phyloP scores from a whole-genome alignment of 2,329 filamentous ascomycete genomes.

The Penicillium sp. region DNA sequence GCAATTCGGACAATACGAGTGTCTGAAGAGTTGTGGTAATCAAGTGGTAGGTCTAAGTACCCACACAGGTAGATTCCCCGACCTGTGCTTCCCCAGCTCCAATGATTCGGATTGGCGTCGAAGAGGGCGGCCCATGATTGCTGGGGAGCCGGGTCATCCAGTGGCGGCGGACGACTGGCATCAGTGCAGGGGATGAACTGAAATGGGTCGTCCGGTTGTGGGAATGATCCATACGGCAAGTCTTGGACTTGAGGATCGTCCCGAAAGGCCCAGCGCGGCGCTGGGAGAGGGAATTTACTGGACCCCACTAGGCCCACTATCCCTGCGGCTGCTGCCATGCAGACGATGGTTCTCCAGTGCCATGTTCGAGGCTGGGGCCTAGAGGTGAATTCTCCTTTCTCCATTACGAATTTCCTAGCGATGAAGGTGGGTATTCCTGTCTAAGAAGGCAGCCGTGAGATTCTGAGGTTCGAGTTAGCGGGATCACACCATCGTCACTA shows the following conservation, averaged over 20 bases:
- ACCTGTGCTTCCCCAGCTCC: slow-evolving; percentile 13
- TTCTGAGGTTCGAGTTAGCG: not conserved
- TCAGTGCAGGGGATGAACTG: slow-evolving; percentile 16
- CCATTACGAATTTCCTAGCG: not conserved
- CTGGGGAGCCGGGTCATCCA: slow-evolving; percentile 10
- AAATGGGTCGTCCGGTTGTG: slow-evolving; percentile 12
- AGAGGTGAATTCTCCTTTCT: not conserved
- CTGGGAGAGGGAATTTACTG: not conserved
- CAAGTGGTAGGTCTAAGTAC: slow-evolving; percentile 18
- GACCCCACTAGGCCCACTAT: not conserved
- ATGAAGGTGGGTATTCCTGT: not conserved
- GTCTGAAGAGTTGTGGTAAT: slow-evolving; percentile 17
- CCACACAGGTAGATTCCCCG: slow-evolving; percentile 19
- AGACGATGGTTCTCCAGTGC: not conserved
- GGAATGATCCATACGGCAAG: slow-evolving; percentile 8
- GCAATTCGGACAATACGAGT: slow-evolving; percentile 16
- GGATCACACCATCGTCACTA: not conserved
- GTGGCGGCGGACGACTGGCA: slow-evolving; percentile 10
- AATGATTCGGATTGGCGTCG: slow-evolving; percentile 12
- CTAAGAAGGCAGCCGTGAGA: not conserved
- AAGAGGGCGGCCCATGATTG: slow-evolving; percentile 15
- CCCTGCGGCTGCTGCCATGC: not conserved
- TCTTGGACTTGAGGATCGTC: not conserved
- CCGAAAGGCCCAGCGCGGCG: not conserved
- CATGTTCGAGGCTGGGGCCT: not conserved